Evolutionary conservation across 495 filamentous ascomycete genomes (phyloP).

Genomic region (Collariella sp.): DNA sequence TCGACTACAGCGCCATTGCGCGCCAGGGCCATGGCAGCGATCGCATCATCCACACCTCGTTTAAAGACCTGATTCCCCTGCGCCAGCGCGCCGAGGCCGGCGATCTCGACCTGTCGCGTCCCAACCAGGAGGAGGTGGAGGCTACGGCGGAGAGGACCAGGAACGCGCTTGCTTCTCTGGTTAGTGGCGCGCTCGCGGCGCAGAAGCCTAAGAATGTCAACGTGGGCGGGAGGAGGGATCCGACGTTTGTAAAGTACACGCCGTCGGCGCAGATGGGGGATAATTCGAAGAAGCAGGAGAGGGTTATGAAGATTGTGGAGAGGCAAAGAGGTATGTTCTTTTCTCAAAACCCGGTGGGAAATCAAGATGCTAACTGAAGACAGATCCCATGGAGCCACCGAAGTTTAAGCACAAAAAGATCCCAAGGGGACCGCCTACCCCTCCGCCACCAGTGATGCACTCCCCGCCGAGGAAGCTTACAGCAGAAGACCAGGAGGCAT

Average conservation of each 20-base stretch:
- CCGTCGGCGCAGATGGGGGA: conserved; percentile 97
- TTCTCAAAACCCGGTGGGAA: background rate
- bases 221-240: conserved; percentile 63
- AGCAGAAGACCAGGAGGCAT: conserved; percentile 93
- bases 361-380: background rate
- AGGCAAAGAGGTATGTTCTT: conserved; percentile 50
- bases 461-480: conserved; percentile 92
- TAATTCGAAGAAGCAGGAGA: conserved; percentile 74
- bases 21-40: conserved; percentile 77
- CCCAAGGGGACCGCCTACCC: conserved; percentile 83
- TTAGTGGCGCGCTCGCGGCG: conserved; percentile 75
- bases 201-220: conserved; percentile 96
- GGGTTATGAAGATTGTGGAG: conserved; percentile 98
- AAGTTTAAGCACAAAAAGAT: conserved; percentile 99
- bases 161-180: conserved; percentile 70
- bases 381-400: conserved; percentile 93
- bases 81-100: conserved; percentile 90
- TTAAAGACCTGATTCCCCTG: conserved; percentile 93
- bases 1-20: conserved; percentile 95
- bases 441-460: conserved; percentile 91
- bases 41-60: conserved; percentile 83
- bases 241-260: conserved; percentile 92
- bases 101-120: conserved; percentile 81
- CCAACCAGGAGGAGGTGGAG: conserved; percentile 73
- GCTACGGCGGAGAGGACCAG: conserved; percentile 81